Conservation (phyloP, 1,139 yeast genomes). For the Magnusiomyces ingens region DNA sequence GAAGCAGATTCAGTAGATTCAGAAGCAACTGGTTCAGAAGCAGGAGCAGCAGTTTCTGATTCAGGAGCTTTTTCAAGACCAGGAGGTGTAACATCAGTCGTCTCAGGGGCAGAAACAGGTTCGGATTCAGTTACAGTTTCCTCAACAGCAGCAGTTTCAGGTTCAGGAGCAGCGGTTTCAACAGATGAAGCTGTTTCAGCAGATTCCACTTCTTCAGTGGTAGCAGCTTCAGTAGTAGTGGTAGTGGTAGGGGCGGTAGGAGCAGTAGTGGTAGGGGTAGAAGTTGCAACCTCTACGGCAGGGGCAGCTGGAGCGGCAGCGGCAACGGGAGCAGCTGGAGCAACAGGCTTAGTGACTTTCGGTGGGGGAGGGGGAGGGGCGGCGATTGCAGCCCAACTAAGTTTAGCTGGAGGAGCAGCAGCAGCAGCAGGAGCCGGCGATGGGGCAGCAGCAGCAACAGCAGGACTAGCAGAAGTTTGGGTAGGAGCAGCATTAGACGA, state of each 20-base stretch:
- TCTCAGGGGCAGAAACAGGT: no score
- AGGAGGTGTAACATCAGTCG: no score
- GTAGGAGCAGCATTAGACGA: conserved; percentile 16
- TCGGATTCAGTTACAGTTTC: background rate
- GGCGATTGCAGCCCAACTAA: conserved; percentile 15
- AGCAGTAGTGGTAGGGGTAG: no score
- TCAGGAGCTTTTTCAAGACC: conserved; percentile 3
- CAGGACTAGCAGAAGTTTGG: conserved; percentile 16
- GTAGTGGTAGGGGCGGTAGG: no score
- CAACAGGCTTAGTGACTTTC: conserved; percentile 15
- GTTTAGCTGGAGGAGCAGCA: conserved; percentile 15
- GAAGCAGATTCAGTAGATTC: conserved; percentile 1
- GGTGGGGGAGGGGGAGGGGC: conserved; percentile 6
- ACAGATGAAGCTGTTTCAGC: background rate
- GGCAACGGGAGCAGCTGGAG: background rate
- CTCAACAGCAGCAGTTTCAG: conserved; percentile 3
- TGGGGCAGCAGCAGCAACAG: conserved; percentile 9
- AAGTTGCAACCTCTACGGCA: no score
- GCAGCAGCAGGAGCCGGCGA: conserved; percentile 16
- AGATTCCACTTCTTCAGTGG: background rate
- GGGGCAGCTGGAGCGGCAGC: background rate
- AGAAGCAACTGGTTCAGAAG: conserved; percentile 9
- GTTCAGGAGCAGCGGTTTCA: conserved; percentile 2
- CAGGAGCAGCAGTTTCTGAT: background rate
- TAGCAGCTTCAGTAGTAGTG: background rate